Evolutionary conservation across 768 basidiomycete genomes (phyloP).

Genomic region (Termitomyces sp.): DNA sequence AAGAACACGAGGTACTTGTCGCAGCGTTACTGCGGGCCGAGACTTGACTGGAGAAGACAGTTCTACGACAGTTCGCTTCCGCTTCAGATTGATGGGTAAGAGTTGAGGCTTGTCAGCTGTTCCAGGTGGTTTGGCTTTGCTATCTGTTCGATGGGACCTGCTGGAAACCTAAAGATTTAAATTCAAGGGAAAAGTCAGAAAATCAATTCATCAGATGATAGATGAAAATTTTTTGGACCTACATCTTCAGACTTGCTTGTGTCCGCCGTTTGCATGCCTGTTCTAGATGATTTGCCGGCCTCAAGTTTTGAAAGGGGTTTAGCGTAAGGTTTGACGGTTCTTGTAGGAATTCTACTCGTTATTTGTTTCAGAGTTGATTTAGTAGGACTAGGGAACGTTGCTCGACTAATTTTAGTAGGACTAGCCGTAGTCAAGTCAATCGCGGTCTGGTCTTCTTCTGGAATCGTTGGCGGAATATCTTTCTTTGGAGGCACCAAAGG

Average conservation of each 20-base stretch:
- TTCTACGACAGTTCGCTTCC: constrained; percentile 34
- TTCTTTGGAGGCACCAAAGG: constrained; percentile 22
- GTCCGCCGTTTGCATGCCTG: constrained; percentile 17
- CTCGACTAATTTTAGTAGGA: constrained; percentile 15
- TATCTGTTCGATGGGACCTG: neutral
- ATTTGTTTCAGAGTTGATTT: constrained; percentile 47
- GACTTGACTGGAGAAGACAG: constrained; percentile 21
- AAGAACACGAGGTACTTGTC: constrained; percentile 21
- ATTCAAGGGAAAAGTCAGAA: neutral
- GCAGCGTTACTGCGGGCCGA: constrained; percentile 20
- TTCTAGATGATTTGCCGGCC: constrained; percentile 10
- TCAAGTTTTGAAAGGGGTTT: constrained; percentile 23
- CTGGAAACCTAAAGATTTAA: neutral
- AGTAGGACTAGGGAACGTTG: constrained; percentile 21
- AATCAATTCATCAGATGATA: neutral
- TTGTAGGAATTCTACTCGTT: constrained; percentile 52
- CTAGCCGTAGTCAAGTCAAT: constrained; percentile 2
- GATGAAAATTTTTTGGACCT: neutral
- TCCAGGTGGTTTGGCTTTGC: neutral
- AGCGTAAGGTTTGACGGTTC: constrained; percentile 57
- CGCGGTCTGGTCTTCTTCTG: constrained; percentile 22
- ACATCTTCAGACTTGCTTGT: constrained; percentile 6
- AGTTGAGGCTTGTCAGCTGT: neutral
- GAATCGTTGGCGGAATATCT: constrained; percentile 18
- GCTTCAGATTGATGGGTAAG: constrained; percentile 25